phyloP scores from a whole-genome alignment of 345 rosid genomes.

The Salix viminalis region DNA sequence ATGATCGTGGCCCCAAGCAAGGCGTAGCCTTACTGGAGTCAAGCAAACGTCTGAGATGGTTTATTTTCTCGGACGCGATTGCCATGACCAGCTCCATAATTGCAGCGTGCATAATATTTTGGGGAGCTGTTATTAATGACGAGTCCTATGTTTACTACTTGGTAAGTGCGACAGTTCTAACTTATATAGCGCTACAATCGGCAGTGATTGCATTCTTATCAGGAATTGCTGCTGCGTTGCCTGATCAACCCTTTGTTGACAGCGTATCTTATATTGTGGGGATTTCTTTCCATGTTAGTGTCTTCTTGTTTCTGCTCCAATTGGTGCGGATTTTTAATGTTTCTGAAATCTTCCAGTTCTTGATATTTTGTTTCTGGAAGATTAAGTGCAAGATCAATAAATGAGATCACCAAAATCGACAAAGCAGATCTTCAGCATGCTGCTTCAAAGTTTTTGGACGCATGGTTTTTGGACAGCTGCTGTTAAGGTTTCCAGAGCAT shows the following conservation, averaged over 20 bases:
- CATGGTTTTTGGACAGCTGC: too few species aligned
- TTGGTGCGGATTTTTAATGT: not conserved
- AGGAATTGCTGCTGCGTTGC: not conserved
- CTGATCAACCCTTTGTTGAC: not conserved
- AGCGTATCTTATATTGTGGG: not conserved
- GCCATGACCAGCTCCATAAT: slow-evolving; percentile 6
- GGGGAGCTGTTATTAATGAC: not conserved
- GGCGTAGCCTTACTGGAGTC: not conserved
- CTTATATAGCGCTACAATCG: not conserved
- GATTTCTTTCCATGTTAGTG: not conserved
- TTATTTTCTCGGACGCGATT: not conserved
- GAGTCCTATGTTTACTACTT: slow-evolving; percentile 1
- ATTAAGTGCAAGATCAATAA: not conserved
- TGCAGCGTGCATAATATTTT: slow-evolving; percentile 1
- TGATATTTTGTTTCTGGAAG: not conserved
- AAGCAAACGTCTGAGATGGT: not conserved
- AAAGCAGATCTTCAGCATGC: too few species aligned
- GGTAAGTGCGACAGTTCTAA: not conserved
- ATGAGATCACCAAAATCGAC: too few species aligned
- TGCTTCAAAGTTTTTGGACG: too few species aligned
- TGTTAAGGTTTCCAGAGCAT: too few species aligned
- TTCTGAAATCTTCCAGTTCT: not conserved
- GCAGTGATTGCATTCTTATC: not conserved
- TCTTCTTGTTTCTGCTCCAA: not conserved
- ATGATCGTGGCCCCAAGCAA: not conserved